Evolutionary conservation across 495 filamentous ascomycete species (phyloP), one percentile per base, ranked within the genome.

Genomic region (Bombardia bombarda): DNA sequence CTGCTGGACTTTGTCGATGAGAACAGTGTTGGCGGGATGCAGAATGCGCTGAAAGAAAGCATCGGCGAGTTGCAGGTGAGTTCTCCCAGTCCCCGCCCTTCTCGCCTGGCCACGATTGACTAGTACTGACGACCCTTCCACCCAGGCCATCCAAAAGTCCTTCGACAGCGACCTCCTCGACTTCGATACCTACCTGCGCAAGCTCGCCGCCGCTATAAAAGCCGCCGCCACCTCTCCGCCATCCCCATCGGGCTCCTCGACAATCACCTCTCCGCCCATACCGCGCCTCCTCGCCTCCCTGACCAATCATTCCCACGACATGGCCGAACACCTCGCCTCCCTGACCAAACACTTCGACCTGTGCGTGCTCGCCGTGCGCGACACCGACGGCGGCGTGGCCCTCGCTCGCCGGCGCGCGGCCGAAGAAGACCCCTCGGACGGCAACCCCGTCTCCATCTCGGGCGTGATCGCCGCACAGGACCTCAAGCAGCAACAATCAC

Each of bases 291-390:
- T 96, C 36, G 75, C 78, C 35, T 70, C 74, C 4, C 72, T 96
- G 25, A 82, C 95, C 53, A 72, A 72, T 38, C 80, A 89, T 47
- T 90, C 92, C 0, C 79, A 82, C 49, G 82, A 81, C 47, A 92
- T 95, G 84, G 92, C 89, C 22, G 68, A 77, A 38, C 69, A 86
- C 17, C 73, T 98, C 1, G 78, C 90, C 50, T 84, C 83, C 2
- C 70, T 98, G 17, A 89, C 87, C n/a, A 71, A 72, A 12, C 93
- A 98, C 63, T 97, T 94, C 52, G 92, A 98, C 62, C 79, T 93
- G 42, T 98, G 92, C 55, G 87, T 92, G 17, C 89, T 80, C 3
- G 93, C 93, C 0, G 81, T 97, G 22, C 85, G 87, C 49, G 84
- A 90, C 46, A 95, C 90, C 2, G 90, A 97, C 67, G 92, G 90